These are phyloP conservation scores for Delitschia confertaspora DNA, from an alignment of 495 filamentous ascomycete species.

Conservation along the genomic window DNA sequence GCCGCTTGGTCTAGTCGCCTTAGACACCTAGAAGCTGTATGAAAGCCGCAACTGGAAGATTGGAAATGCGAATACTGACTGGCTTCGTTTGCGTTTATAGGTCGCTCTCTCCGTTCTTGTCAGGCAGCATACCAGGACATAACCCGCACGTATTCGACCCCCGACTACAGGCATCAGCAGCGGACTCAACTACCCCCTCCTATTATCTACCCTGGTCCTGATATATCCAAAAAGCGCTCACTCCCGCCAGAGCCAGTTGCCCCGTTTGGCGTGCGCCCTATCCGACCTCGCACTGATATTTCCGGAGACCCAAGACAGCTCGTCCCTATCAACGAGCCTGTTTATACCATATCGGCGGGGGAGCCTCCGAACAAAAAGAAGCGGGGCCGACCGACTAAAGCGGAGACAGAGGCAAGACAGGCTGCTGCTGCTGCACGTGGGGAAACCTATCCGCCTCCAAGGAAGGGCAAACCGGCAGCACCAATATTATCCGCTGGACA, in stretches of 20 bases:
- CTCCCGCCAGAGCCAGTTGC: slow-evolving; percentile 19
- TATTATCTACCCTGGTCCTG: slow-evolving; percentile 20
- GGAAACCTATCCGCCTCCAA: slow-evolving; percentile 20
- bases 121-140: slow-evolving; percentile 32
- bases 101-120: slow-evolving; percentile 40
- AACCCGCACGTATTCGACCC: slow-evolving; percentile 9
- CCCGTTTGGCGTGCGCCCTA: slow-evolving; percentile 26
- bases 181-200: slow-evolving; percentile 17
- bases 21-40: slow-evolving; percentile 4
- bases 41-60: neutral
- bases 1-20: neutral
- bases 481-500: slow-evolving; percentile 11
- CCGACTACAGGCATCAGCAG: slow-evolving; percentile 12
- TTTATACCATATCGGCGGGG: slow-evolving; percentile 12
- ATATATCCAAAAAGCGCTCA: slow-evolving; percentile 26
- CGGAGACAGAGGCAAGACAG: slow-evolving; percentile 30
- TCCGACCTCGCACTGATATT: slow-evolving; percentile 28
- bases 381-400: slow-evolving; percentile 39
- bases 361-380: slow-evolving; percentile 44
- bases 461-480: slow-evolving; percentile 15
- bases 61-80: slow-evolving; percentile 9
- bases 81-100: slow-evolving; percentile 20
- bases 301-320: slow-evolving; percentile 20
- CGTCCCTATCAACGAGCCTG: slow-evolving; percentile 20
- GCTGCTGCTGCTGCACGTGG: slow-evolving; percentile 23